These are phyloP conservation scores for Lyophyllum decastes DNA, from an alignment of 768 basidiomycete genomes.

Conservation along the genomic window DNA sequence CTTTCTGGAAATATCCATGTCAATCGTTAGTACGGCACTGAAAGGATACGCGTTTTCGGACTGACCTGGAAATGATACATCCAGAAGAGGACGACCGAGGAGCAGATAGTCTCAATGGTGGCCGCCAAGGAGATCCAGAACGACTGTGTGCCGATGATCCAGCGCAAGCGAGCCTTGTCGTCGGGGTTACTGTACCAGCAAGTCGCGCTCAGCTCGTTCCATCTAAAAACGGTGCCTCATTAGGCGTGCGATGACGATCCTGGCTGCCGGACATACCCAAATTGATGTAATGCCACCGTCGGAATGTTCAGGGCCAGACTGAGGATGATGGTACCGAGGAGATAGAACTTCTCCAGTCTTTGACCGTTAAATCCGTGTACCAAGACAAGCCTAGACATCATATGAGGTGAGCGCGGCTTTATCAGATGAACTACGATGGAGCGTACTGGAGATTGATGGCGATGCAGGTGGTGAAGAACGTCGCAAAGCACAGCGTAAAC, in stretches of 20 bases:
- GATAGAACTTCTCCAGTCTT: constrained; percentile 28
- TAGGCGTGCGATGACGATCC: not conserved
- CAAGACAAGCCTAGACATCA: constrained; percentile 21
- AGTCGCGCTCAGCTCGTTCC: constrained; percentile 5
- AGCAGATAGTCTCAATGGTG: constrained; percentile 11
- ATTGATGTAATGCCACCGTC: constrained; percentile 20
- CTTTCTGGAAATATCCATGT: not conserved
- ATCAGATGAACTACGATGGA: not conserved
- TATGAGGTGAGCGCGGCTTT: not conserved
- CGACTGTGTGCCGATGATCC: constrained; percentile 12
- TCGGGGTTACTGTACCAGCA: constrained; percentile 16
- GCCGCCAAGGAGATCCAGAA: constrained; percentile 12
- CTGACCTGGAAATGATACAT: constrained; percentile 8
- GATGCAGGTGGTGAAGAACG: constrained; percentile 25
- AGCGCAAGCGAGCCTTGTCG: not conserved
- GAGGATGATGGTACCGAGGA: constrained; percentile 17
- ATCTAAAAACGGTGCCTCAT: not conserved
- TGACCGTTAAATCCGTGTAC: constrained; percentile 25
- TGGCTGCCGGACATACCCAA: constrained; percentile 17
- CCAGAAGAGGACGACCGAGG: constrained; percentile 8
- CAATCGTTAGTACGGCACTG: too few species aligned
- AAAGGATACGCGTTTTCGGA: not conserved
- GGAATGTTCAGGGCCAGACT: constrained; percentile 19
- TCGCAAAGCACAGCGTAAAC: constrained; percentile 21
- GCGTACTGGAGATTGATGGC: constrained; percentile 26